Conservation (phyloP, 2,329 filamentous ascomycete genomes). For the Ilyonectria mors-panacis region DNA sequence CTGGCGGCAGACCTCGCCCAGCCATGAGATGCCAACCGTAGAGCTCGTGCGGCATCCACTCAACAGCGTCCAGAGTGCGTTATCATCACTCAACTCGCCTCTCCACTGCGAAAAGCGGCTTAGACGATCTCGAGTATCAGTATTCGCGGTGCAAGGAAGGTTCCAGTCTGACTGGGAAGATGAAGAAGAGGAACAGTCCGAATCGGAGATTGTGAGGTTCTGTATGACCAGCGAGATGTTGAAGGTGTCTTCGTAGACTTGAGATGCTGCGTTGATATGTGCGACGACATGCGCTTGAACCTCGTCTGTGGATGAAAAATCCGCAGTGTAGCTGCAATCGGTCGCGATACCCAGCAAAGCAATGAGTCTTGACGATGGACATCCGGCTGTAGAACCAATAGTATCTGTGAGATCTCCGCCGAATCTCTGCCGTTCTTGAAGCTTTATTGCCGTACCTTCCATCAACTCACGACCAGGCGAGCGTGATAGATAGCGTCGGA, state of each 20-base stretch:
- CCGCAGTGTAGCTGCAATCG: conserved; percentile 84
- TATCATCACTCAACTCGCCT: too few species aligned
- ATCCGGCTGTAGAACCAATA: conserved; percentile 83
- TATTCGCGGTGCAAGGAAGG: conserved; percentile 72
- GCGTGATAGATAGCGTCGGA: background rate
- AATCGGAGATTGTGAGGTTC: conserved; percentile 81
- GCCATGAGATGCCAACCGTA: too few species aligned
- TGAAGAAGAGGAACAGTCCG: conserved; percentile 76
- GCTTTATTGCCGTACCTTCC: background rate
- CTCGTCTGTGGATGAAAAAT: conserved; percentile 74
- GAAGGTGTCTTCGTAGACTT: conserved; percentile 86
- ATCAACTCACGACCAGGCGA: background rate
- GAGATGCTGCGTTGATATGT: conserved; percentile 88
- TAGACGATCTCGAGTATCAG: conserved; percentile 79
- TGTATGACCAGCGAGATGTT: conserved; percentile 89
- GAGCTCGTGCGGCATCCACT: too few species aligned
- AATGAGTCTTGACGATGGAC: conserved; percentile 83
- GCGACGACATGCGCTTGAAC: conserved; percentile 80
- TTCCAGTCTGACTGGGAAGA: conserved; percentile 80
- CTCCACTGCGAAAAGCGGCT: conserved; percentile 88
- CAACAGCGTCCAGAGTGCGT: too few species aligned
- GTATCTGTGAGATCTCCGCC: conserved; percentile 16
- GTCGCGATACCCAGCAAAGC: conserved; percentile 92
- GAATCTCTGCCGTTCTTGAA: conserved; percentile 20
- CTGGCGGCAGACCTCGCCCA: too few species aligned